Conservation (phyloP, 2,329 filamentous ascomycete genomes). For the Phoma sp. region DNA sequence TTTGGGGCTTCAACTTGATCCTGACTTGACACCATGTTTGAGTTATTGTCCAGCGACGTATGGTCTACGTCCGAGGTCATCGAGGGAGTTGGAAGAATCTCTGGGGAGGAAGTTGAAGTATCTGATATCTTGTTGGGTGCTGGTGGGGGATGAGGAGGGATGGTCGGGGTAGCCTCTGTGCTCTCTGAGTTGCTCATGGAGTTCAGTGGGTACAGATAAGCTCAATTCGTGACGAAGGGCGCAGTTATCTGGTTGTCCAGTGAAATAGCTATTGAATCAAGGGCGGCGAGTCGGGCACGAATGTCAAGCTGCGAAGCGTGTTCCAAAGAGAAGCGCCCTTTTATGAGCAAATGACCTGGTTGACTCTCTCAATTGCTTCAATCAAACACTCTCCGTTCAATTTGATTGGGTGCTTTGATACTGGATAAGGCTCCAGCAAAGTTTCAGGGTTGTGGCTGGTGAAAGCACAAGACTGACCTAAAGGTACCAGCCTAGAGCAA, state of each 20-base stretch:
- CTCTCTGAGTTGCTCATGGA: slow-evolving; percentile 29
- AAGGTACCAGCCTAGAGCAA: too few relatives aligned
- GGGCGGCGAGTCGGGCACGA: not conserved
- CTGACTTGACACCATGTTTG: slow-evolving; percentile 23
- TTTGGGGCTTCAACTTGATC: slow-evolving; percentile 17
- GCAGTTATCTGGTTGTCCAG: not conserved
- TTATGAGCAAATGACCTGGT: not conserved
- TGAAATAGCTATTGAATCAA: not conserved
- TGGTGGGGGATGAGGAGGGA: slow-evolving; percentile 13
- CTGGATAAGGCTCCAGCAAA: not conserved
- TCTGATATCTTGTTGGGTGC: slow-evolving; percentile 24
- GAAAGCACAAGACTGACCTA: too few relatives aligned
- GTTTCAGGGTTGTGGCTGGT: not conserved
- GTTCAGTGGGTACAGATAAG: too few relatives aligned
- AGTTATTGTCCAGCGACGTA: slow-evolving; percentile 19
- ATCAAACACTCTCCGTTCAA: not conserved
- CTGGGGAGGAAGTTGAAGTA: slow-evolving; percentile 31
- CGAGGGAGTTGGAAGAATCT: slow-evolving; percentile 34
- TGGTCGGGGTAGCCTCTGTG: slow-evolving; percentile 14
- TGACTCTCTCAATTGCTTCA: not conserved
- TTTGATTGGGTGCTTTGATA: not conserved
- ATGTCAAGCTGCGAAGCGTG: not conserved
- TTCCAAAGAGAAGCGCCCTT: not conserved
- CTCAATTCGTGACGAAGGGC: not conserved
- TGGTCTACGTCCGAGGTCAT: slow-evolving; percentile 28